phyloP scores from a whole-genome alignment of 2,329 filamentous ascomycete species.

The Apiospora koreana region DNA sequence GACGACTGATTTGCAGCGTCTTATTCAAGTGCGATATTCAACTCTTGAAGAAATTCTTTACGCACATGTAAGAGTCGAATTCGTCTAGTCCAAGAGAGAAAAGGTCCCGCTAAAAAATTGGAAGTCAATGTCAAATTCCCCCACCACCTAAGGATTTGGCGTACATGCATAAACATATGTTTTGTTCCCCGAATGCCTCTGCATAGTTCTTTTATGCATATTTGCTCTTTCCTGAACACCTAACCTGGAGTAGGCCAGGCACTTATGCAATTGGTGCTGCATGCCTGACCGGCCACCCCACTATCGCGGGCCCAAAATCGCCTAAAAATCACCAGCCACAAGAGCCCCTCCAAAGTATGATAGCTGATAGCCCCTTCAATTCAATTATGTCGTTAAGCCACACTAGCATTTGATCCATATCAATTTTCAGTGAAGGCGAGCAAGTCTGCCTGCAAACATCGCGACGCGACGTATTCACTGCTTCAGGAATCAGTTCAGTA shows the following conservation, averaged over 20 bases:
- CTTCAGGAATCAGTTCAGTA: not conserved
- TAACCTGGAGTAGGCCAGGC: no score
- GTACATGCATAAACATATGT: not conserved
- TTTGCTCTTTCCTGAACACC: no score
- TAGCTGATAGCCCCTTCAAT: not conserved
- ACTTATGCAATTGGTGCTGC: not conserved
- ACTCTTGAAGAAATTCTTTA: slow-evolving; percentile 1
- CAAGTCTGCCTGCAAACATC: not conserved
- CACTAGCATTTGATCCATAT: not conserved
- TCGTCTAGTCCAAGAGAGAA: not conserved
- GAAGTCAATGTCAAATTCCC: not conserved
- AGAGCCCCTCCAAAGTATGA: slow-evolving; percentile 26
- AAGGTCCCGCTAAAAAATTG: slow-evolving; percentile 15
- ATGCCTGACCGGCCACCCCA: not conserved
- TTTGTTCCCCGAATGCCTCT: not conserved
- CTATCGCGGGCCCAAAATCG: not conserved
- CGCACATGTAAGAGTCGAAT: slow-evolving; percentile 2
- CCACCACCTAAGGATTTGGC: not conserved
- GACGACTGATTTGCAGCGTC: slow-evolving; percentile 5
- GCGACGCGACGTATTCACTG: not conserved
- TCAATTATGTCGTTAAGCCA: not conserved
- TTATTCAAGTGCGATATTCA: not conserved
- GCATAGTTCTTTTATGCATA: no score
- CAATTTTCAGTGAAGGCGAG: not conserved
- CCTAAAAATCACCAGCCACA: slow-evolving; percentile 24